phyloP scores from a whole-genome alignment of 1,284 basidiomycete species.

The Heterobasidion occidentale region DNA sequence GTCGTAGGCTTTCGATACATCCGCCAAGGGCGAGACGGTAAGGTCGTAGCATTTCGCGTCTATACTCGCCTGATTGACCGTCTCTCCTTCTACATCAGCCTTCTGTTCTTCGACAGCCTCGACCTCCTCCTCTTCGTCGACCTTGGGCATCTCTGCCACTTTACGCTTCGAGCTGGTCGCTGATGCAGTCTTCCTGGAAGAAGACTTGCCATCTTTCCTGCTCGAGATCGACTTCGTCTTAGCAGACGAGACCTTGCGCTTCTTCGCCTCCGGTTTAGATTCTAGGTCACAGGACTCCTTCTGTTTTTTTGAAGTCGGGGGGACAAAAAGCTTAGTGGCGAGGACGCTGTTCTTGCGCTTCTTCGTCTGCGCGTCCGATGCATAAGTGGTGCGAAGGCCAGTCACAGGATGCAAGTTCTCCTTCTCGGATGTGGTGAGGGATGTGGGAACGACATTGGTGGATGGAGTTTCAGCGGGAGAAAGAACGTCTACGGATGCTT shows the following conservation, averaged over 20 bases:
- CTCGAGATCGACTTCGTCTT: constrained; percentile 3
- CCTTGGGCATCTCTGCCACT: constrained; percentile 27
- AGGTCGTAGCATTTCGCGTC: constrained; percentile 15
- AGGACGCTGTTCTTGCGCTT: constrained; percentile 59
- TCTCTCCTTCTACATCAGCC: constrained; percentile 13
- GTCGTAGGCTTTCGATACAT: constrained; percentile 35
- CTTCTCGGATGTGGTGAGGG: constrained; percentile 47
- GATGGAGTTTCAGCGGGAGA: constrained; percentile 13
- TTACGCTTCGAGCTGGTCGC: constrained; percentile 10
- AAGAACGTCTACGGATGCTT: constrained; percentile 10
- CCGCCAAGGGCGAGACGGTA: constrained; percentile 12
- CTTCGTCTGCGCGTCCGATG: constrained; percentile 31
- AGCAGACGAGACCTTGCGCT: constrained; percentile 33
- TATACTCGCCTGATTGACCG: constrained; percentile 18
- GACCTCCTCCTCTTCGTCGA: constrained; percentile 17
- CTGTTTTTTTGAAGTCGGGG: constrained; percentile 36
- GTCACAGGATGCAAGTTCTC: constrained; percentile 72
- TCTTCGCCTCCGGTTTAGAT: constrained; percentile 38
- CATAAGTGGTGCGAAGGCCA: constrained; percentile 44
- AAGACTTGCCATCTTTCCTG: constrained; percentile 27
- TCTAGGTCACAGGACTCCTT: constrained; percentile 12
- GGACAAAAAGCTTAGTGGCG: constrained; percentile 38
- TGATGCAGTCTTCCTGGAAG: constrained; percentile 15
- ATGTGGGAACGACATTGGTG: constrained; percentile 15
- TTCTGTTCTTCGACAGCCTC: background rate